These are phyloP conservation scores for Lobosporangium transversale DNA, from an alignment of 192 early-diverging fungal species.

Conservation along the genomic window DNA sequence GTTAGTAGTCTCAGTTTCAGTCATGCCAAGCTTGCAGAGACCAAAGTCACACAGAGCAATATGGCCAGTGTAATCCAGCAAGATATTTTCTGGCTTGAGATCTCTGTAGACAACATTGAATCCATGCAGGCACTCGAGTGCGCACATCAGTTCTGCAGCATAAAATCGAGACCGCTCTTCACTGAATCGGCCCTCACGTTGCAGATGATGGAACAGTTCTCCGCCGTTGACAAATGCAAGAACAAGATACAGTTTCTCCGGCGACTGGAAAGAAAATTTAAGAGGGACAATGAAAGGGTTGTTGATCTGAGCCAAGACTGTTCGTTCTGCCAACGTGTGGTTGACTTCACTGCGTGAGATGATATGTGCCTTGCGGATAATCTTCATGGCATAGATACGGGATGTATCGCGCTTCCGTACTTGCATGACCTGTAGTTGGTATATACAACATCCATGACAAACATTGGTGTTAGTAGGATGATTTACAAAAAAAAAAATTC, in stretches of 20 bases:
- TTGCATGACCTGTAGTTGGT: constrained; percentile 74
- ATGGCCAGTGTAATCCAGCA: constrained; percentile 93
- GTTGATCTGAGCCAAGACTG: constrained; percentile 87
- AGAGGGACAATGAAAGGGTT: constrained; percentile 95
- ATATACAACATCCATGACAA: no score
- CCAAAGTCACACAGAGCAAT: constrained; percentile 96
- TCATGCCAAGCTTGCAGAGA: constrained; percentile 94
- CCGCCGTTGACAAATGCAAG: constrained; percentile 97
- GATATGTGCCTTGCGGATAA: constrained; percentile 92
- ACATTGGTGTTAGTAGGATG: constrained; percentile 19
- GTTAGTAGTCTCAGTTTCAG: constrained; percentile 89
- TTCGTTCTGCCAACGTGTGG: constrained; percentile 95
- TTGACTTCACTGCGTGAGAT: constrained; percentile 92
- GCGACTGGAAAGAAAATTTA: constrained; percentile 94
- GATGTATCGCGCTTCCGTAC: constrained; percentile 91
- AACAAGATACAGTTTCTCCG: constrained; percentile 95
- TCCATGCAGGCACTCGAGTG: constrained; percentile 92
- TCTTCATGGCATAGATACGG: constrained; percentile 99
- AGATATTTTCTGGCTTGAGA: constrained; percentile 95
- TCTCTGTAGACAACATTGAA: constrained; percentile 90
- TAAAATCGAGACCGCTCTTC: constrained; percentile 93
- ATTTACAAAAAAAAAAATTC: constrained; percentile 88
- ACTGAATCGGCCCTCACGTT: constrained; percentile 87
- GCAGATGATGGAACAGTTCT: constrained; percentile 96
- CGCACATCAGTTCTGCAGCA: constrained; percentile 89